Evolutionary conservation across 225 moss, liverwort and hornwort genomes (phyloP), one percentile per base, ranked within the genome.

Genomic region (Marchantia paleacea): DNA sequence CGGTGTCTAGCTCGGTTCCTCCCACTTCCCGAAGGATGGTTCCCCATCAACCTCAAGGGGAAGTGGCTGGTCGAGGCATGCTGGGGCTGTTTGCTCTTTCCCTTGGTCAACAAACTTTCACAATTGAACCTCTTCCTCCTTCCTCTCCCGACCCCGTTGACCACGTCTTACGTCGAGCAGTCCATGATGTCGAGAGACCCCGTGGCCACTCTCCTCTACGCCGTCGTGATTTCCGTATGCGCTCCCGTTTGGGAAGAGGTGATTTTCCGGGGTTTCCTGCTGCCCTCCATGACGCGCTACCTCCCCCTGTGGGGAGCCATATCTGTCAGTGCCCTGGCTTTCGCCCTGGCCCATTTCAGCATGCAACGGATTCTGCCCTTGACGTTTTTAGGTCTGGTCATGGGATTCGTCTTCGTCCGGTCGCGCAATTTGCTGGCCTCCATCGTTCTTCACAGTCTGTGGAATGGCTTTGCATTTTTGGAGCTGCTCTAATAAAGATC

Each of bases 201-300:
- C 8, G 84, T 99, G 22, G 97, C 95, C 8, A 99, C 95, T 0
- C 86, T 99, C 31, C 84, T 99, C 22, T 99, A 99, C 54, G 97
- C 95, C 7, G 88, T 99, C 31, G 97, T 95, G 13, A 93, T 99
- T 61, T 99, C 97, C 0, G 90, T 99, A 12, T 99, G 97, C 70
- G 97, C 97, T 6, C 97, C 95, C 24, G 86, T 99, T 0, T 99
- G 95, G 97, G 93, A 99, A 78, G 97, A 99, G 80, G 95, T 95
- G 48, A 93, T 99, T 82, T 99, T 99, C 66, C 90, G 95, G 61
- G 97, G 97, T 25, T 99, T 99, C 67, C 84, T 99, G 10, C 78
- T 99, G 29, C 97, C 97, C 0, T 95, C 95, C 0, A 90, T 99
- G 64, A 99, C 97, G 8, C 83, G 92, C 0, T 99, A 99, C 20